Conservation (phyloP, 2,329 filamentous ascomycete species). For the Sporothrix curviconia region DNA sequence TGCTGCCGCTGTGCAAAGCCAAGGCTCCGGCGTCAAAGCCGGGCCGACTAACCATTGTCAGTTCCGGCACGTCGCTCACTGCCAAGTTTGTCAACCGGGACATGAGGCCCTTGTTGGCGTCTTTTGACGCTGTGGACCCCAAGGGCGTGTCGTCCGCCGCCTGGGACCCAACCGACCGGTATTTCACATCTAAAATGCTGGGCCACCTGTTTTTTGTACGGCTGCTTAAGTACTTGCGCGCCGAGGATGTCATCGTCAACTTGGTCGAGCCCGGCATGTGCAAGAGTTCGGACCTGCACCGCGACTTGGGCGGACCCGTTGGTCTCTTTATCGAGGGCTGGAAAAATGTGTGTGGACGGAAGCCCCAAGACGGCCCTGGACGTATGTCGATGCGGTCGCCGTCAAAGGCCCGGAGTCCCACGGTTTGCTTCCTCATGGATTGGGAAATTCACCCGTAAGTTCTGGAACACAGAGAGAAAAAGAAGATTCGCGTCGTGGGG, state of each 20-base stretch:
- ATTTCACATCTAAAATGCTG: conserved; percentile 11
- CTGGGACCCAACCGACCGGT: conserved; percentile 11
- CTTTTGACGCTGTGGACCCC: not conserved
- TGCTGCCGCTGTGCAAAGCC: conserved; percentile 41
- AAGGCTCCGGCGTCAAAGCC: conserved; percentile 16
- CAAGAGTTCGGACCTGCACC: conserved; percentile 27
- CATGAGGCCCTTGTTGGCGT: conserved; percentile 1
- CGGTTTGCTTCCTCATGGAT: conserved; percentile 37
- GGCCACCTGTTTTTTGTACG: conserved; percentile 8
- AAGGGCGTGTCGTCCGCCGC: not conserved
- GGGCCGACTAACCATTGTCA: conserved; percentile 23
- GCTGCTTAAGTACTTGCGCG: not conserved
- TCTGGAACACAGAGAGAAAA: not conserved
- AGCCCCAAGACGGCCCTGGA: conserved; percentile 34
- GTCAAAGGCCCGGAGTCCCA: conserved; percentile 44
- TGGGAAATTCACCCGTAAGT: conserved; percentile 11
- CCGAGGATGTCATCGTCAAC: conserved; percentile 12
- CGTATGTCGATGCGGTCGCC: conserved; percentile 40
- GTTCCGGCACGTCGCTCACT: conserved; percentile 22
- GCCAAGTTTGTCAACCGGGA: conserved; percentile 15
- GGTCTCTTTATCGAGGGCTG: conserved; percentile 19
- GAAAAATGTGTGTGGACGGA: conserved; percentile 26
- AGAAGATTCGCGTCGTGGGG: too few species aligned
- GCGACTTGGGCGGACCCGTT: conserved; percentile 24
- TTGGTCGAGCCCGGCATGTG: conserved; percentile 10